These are phyloP conservation scores for Euclidium syriacum DNA, from an alignment of 345 rosid genomes.

Conservation along the genomic window DNA sequence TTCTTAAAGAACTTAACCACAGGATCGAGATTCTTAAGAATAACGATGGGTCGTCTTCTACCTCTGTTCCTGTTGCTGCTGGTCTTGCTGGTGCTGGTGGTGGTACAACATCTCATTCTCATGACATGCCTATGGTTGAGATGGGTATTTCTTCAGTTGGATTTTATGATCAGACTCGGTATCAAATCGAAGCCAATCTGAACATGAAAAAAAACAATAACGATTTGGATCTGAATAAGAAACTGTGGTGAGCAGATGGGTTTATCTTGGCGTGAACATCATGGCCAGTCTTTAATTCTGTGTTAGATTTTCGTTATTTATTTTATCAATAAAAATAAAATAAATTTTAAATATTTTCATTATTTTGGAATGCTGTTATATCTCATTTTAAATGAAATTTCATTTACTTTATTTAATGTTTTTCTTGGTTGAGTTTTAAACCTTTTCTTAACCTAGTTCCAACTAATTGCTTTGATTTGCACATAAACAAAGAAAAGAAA, in stretches of 20 bases:
- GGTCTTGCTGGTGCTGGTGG: too few species aligned
- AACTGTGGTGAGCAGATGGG: not conserved
- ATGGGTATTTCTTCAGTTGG: not conserved
- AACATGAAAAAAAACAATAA: not conserved
- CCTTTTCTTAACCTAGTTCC: too few species aligned
- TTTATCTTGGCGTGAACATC: not conserved
- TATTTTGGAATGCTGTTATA: not conserved
- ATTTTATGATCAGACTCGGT: not conserved
- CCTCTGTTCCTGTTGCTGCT: not conserved
- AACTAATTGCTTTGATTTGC: too few species aligned
- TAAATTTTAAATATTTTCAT: not conserved
- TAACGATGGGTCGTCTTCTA: not conserved
- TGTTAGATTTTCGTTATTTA: not conserved
- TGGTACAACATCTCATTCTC: conserved; percentile 8
- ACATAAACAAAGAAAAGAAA: too few species aligned
- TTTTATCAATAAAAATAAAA: not conserved
- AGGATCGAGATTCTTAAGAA: not conserved
- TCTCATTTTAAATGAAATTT: not conserved
- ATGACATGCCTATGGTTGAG: conserved; percentile 1
- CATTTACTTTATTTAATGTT: not conserved
- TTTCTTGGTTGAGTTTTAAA: too few species aligned
- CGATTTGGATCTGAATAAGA: conserved; percentile 18
- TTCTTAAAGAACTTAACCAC: conserved; percentile 15
- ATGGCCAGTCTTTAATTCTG: not conserved
- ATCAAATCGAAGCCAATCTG: not conserved